These are phyloP conservation scores for Malus hybrid DNA, from an alignment of 331 rosid genomes.

Conservation along the genomic window DNA sequence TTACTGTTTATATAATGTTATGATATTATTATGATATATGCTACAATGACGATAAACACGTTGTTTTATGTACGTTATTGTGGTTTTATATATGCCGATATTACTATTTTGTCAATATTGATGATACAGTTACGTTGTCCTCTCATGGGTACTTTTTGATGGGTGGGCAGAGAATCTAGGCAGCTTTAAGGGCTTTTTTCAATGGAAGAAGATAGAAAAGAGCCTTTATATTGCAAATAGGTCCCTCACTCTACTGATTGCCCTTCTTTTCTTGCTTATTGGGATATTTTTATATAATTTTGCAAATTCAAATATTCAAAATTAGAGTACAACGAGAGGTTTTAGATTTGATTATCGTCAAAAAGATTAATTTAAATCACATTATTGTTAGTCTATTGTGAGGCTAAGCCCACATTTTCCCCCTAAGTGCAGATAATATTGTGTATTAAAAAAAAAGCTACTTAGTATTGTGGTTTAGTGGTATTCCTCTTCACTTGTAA, in stretches of 20 bases:
- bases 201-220: background rate
- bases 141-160: background rate
- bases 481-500: too few relatives aligned
- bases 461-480: too few relatives aligned
- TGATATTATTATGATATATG: too few relatives aligned
- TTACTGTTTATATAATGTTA: too few relatives aligned
- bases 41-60: too few relatives aligned
- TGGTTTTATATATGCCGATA: too few relatives aligned
- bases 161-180: slow-evolving; percentile 17
- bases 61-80: background rate
- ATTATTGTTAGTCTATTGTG: too few relatives aligned
- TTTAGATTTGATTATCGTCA: too few relatives aligned
- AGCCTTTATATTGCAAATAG: background rate
- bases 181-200: slow-evolving; percentile 13
- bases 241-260: background rate
- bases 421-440: too few relatives aligned
- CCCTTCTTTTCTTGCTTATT: background rate
- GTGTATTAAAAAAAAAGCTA: too few relatives aligned
- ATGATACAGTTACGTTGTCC: background rate
- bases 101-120: background rate
- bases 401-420: too few relatives aligned
- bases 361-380: fast-evolving
- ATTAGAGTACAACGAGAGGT: too few relatives aligned
- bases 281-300: background rate
- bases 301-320: background rate